phyloP scores from a whole-genome alignment of 768 basidiomycete genomes.

The Sporobolomyces phaffii region DNA sequence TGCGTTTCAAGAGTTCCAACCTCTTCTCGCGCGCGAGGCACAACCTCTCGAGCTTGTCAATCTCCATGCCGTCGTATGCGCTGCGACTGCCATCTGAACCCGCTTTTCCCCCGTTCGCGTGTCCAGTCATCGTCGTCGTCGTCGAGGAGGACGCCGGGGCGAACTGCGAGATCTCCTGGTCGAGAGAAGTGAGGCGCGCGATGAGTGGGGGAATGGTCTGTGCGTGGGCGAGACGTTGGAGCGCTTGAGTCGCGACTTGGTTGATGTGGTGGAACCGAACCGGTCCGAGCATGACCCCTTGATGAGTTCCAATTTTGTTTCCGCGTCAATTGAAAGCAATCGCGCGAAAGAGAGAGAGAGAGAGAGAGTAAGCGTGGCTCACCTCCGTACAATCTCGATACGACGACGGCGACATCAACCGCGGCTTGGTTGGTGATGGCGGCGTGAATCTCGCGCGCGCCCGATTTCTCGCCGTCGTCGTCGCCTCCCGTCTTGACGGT shows the following conservation, averaged over 20 bases:
- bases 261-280: slow-evolving; percentile 70
- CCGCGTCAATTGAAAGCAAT: too few species aligned
- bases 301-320: too few species aligned
- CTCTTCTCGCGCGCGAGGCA: not conserved
- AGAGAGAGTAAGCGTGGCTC: not conserved
- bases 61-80: not conserved
- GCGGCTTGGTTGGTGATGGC: slow-evolving; percentile 53
- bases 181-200: slow-evolving; percentile 8
- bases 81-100: too few species aligned
- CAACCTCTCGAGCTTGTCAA: slow-evolving; percentile 5
- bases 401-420: slow-evolving; percentile 71
- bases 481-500: slow-evolving; percentile 59
- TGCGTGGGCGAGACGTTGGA: slow-evolving; percentile 20
- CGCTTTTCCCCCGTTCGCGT: too few species aligned
- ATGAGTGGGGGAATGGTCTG: slow-evolving; percentile 8
- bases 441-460: not conserved
- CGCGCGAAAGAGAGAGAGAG: not conserved
- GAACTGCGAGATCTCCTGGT: slow-evolving; percentile 14
- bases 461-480: slow-evolving; percentile 72
- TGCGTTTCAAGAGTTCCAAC: not conserved
- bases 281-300: slow-evolving; percentile 67
- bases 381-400: slow-evolving; percentile 62
- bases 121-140: not conserved
- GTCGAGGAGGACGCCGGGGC: not conserved
- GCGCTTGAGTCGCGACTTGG: slow-evolving; percentile 61